phyloP scores from a whole-genome alignment of 2,329 filamentous ascomycete genomes.

The Exserohilum turcica region DNA sequence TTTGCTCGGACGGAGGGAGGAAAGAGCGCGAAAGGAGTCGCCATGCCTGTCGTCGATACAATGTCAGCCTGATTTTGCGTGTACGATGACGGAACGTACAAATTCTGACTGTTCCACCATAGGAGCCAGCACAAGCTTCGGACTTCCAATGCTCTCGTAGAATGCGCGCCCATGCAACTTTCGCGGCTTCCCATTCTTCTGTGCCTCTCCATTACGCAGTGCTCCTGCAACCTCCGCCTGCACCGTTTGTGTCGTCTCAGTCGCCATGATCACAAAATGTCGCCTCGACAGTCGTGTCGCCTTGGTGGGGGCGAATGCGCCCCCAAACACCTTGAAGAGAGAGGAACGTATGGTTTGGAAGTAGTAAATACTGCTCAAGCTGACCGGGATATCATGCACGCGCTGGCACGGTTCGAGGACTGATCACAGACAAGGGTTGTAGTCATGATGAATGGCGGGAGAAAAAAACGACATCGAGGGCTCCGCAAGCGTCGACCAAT shows the following conservation, averaged over 20 bases:
- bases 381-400: background rate
- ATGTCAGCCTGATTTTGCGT: constrained; percentile 11
- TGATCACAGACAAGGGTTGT: background rate
- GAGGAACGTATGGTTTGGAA: constrained; percentile 29
- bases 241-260: constrained; percentile 14
- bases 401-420: background rate
- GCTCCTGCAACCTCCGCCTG: constrained; percentile 6
- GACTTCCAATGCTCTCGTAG: constrained; percentile 92
- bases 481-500: constrained; percentile 18
- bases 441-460: constrained; percentile 1
- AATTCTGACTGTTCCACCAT: constrained; percentile 99
- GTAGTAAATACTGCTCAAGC: background rate
- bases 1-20: constrained; percentile 64
- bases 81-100: constrained; percentile 60
- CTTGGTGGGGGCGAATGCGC: constrained; percentile 25
- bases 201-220: constrained; percentile 14
- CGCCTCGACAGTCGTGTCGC: constrained; percentile 9
- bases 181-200: constrained; percentile 18
- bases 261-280: constrained; percentile 23
- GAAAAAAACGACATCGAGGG: constrained; percentile 17
- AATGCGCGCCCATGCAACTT: constrained; percentile 87
- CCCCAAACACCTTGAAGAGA: constrained; percentile 24
- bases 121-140: constrained; percentile 87
- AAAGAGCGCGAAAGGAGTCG: constrained; percentile 95
- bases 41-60: constrained; percentile 73